Evolutionary conservation across 306 rosid genomes (phyloP), one percentile per base, ranked within the genome.

Genomic region (Clitoria ternatea): DNA sequence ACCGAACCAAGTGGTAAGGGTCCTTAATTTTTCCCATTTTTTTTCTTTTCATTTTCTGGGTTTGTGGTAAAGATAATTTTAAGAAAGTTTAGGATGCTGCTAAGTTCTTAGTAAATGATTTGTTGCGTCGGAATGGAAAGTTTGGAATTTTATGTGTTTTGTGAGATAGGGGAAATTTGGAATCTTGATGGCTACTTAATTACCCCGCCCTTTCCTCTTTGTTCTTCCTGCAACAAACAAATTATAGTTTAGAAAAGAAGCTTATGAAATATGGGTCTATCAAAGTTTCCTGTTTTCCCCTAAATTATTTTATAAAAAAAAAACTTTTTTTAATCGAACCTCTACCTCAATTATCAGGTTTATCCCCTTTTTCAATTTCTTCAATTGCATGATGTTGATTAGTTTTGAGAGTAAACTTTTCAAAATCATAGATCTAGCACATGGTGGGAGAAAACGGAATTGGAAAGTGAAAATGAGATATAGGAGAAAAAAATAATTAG

Each of bases 1-100:
- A 56, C 45, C 43, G 88, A 82, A 74, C 73, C 66, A 14, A 78
- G 10, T 50, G 88, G 90, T 86, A 72, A 17, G 83, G 4, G 45
- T 57, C 68, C 33, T 59, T 69, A 27, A 70, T 12, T 50, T 72
- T 14, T 29, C 53, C 3, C 0, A 30, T 7, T 26, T 2, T 0
- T 0, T 2, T 2, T 11, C 22, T 12, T n/a, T 20, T 57, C 12
- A 4, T 15, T 57, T 5, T 60, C 14, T 8, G 10, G 12, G 1
- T 22, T 13, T 6, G 6, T 14, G 40, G 12, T 7, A 0, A 2
- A 1, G 15, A n/a, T 12, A 54, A 12, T 40, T 9, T 6, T 4
- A 11, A 3, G 59, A 37, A 30, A 15, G 4, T 61, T 67, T 52
- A 10, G 9, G 37, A 6, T 39, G 49, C 42, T 36, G 26, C 60